Evolutionary conservation across 192 early-diverging fungal genomes (phyloP), one percentile per base, ranked within the genome.

Genomic region (Coemansia brasiliensis): DNA sequence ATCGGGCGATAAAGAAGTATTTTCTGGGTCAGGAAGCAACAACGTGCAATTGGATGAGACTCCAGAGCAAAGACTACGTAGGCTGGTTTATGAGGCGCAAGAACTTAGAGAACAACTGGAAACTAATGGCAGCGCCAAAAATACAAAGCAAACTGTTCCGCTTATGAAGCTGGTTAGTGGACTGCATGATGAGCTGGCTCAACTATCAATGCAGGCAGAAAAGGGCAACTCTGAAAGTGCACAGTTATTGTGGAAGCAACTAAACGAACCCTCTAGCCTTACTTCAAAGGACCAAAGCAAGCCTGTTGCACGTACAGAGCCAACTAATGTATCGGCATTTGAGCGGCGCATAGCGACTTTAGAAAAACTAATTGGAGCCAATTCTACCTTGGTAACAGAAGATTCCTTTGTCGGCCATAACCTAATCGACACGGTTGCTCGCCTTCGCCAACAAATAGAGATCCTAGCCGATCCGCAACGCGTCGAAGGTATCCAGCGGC

Each of bases 31-130:
- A 20, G 44, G 43, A 5, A 17, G 48, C 5, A 55, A 42, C 10
- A 55, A 38, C 24, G 22, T 72, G 39, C 46, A 59, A 29, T 65
- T 87, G 22, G 68, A 71, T 26, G 93, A 95, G 63, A 93, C 90
- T 1, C 71, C 84, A 17, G 59, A 90, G 29, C 88, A 95, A 63
- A 82, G 85, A 56, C 66, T 92, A 18, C 82, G 88, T 21, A 80
- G 93, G 12, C 84, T 95, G 37, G 82, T 90, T 59, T 87, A 81
- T 57, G 93, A 95, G 65, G 86, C 90, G 8, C 87, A 93, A 56
- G 90, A 95, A 52, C 84, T 95, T 3, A 72, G 67, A 16, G 82
- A 85, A 51, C 87, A 91, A 61, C 52, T 92, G 3, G 62, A 57
- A 4, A 20, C 15, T 2, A 32, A 7, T 17, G 21, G 8, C 3